These are phyloP conservation scores for Podaxis sp. DNA, from an alignment of 768 basidiomycete species.

Conservation along the genomic window DNA sequence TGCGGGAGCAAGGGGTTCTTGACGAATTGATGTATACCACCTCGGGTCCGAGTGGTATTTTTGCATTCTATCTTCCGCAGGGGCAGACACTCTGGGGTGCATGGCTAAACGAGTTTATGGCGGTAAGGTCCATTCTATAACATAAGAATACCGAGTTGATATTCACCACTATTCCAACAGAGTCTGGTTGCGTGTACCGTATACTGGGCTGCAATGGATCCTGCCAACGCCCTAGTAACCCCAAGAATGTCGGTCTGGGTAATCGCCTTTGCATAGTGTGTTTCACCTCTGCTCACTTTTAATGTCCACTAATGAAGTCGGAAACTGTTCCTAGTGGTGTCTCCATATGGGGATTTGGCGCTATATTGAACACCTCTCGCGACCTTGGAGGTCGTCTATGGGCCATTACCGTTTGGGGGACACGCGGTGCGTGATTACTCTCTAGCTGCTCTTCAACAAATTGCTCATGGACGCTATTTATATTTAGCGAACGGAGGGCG, in stretches of 20 bases:
- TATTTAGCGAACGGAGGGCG: not conserved
- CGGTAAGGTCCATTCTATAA: not conserved
- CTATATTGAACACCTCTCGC: constrained; percentile 4
- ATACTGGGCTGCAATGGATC: constrained; percentile 4
- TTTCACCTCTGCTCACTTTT: not conserved
- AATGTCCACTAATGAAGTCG: not conserved
- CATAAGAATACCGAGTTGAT: not conserved
- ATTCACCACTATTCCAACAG: not conserved
- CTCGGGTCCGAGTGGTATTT: constrained; percentile 2
- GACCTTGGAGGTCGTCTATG: constrained; percentile 4
- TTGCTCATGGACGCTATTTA: not conserved
- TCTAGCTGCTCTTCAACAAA: not conserved
- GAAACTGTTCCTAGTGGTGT: not conserved
- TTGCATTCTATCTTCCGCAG: constrained; percentile 5
- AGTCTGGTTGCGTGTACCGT: not conserved
- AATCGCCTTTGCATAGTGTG: constrained; percentile 2
- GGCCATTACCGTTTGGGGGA: constrained; percentile 4
- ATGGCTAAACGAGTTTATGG: constrained; percentile 6
- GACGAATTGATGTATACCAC: not conserved
- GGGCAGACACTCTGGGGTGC: constrained; percentile 5
- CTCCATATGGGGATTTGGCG: constrained; percentile 1
- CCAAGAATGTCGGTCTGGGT: constrained; percentile 5
- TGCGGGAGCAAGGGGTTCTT: constrained; percentile 1
- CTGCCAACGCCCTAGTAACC: constrained; percentile 4
- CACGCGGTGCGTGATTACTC: not conserved